Base-by-base conservation (phyloP, 208 protist species). In the Trypanosoma theileri region DNA sequence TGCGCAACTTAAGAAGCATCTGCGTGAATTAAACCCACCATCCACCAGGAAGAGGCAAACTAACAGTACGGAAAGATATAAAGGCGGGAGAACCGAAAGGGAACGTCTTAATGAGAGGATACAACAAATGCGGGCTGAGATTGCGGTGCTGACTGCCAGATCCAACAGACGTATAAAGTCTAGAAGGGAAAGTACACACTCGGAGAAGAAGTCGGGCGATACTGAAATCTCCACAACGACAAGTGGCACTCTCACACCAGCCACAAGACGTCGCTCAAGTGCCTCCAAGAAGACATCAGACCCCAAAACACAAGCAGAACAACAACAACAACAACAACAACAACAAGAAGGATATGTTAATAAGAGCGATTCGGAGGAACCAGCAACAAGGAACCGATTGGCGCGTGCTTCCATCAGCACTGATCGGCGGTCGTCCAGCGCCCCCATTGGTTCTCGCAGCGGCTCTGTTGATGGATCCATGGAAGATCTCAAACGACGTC, bases 101-200 rank as follows among this genome's bases (percentile, higher is more conserved):
- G 73, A 81, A 62, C 80, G 83, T 69, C 74, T 91, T 55, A 26
- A 65, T 21, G 66, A 72, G 57, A 73, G 82, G 61, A 81, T 91
- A 26, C 61, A 63, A 16, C 68, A 80, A 55, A 82, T 91, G 80
- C 65, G 63, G 22, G 50, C 52, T 0, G 71, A 85, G 58, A 44
- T 91, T 14, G 46, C 61, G 28, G 55, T 42, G 11, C 21, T 56
- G 1, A 26, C 48, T 21, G 17, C 51, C 3, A 56, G 28, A 19
- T 6, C 4, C 14, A 35, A 1, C 28, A 35, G 28, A 35, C 28
- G 28, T 35, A 35, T 35, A 35, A 35, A 35, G 28, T 35, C 28
- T 35, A 35, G 28, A 35, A 35, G 28, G 28, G 28, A 35, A 35
- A 35, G 28, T 35, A 35, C 28, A 35, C 28, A 6, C 28, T 35